Evolutionary conservation across 2,329 filamentous ascomycete genomes (phyloP).

Genomic region (Aspergillus phoenicis): DNA sequence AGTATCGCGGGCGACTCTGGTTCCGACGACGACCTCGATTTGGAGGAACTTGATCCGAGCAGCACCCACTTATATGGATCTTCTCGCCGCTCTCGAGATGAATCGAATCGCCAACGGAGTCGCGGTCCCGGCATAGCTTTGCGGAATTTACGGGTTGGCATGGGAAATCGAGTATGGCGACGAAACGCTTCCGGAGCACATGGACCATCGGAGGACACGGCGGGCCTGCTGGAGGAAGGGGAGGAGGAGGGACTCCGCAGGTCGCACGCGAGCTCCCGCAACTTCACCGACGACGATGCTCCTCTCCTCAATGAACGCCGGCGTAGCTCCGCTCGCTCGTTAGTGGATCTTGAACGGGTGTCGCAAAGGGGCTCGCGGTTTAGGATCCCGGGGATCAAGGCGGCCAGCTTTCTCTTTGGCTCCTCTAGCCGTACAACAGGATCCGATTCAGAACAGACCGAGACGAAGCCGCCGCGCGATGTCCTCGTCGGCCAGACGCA

Average conservation of each 20-base stretch:
- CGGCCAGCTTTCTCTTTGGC: constrained; percentile 32
- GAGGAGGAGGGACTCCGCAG: constrained; percentile 58
- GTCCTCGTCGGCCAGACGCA: constrained; percentile 76
- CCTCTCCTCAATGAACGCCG: constrained; percentile 64
- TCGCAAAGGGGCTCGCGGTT: constrained; percentile 57
- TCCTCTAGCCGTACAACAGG: constrained; percentile 28
- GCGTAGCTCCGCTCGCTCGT: constrained; percentile 41
- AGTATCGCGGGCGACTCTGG: constrained; percentile 39
- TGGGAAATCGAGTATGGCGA: constrained; percentile 46
- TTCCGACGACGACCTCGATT: constrained; percentile 49
- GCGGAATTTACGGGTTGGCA: constrained; percentile 55
- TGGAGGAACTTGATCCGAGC: constrained; percentile 50
- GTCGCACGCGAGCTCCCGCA: constrained; percentile 60
- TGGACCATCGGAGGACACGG: constrained; percentile 58
- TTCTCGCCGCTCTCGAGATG: constrained; percentile 32
- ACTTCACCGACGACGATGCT: constrained; percentile 67
- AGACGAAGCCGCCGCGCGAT: constrained; percentile 63
- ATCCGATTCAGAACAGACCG: constrained; percentile 45
- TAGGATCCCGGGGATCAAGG: constrained; percentile 70
- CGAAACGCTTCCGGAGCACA: constrained; percentile 47
- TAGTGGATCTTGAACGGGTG: constrained; percentile 41
- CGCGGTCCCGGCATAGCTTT: constrained; percentile 47
- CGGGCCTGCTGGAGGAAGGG: constrained; percentile 67
- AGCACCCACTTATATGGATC: constrained; percentile 26
- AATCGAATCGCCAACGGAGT: constrained; percentile 27